Conservation (phyloP, 2,329 filamentous ascomycete species). For the Pleoardoris graminearum region DNA sequence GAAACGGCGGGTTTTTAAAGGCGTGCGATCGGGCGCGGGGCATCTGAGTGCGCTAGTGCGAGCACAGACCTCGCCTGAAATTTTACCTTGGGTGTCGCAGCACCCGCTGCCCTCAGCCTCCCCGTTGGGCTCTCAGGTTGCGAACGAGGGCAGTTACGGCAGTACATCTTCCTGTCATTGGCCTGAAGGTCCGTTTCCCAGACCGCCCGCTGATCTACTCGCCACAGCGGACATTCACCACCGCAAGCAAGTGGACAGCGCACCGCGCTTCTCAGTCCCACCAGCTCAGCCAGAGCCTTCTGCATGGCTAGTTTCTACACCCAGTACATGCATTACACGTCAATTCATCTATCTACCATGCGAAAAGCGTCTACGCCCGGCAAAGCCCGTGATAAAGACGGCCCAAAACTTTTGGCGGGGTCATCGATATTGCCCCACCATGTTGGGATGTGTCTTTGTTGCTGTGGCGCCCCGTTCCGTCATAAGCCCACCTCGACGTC, state of each 20-base stretch:
- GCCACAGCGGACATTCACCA: constrained; percentile 14
- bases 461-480: constrained; percentile 1
- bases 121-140: background rate
- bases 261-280: background rate
- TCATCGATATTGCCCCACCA: constrained; percentile 4
- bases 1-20: background rate
- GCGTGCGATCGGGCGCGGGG: background rate
- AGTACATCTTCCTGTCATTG: constrained; percentile 6
- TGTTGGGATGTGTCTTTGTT: constrained; percentile 5
- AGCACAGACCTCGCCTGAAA: background rate
- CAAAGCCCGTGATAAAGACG: background rate
- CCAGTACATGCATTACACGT: background rate
- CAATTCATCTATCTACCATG: background rate
- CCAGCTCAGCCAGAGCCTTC: background rate
- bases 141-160: constrained; percentile 4
- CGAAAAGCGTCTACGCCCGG: background rate
- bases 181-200: background rate
- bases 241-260: constrained; percentile 3
- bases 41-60: background rate
- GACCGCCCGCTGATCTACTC: constrained; percentile 14
- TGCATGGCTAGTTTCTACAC: constrained; percentile 3
- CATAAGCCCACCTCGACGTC: constrained; percentile 1
- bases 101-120: constrained; percentile 8
- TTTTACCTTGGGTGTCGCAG: constrained; percentile 1
- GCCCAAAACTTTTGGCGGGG: constrained; percentile 6